A percentile compares a stretch with the other conserved stretches of the same genome.
Conservation (phyloP, 345 rosid genomes). For the Streptanthus diversifolius region DNA sequence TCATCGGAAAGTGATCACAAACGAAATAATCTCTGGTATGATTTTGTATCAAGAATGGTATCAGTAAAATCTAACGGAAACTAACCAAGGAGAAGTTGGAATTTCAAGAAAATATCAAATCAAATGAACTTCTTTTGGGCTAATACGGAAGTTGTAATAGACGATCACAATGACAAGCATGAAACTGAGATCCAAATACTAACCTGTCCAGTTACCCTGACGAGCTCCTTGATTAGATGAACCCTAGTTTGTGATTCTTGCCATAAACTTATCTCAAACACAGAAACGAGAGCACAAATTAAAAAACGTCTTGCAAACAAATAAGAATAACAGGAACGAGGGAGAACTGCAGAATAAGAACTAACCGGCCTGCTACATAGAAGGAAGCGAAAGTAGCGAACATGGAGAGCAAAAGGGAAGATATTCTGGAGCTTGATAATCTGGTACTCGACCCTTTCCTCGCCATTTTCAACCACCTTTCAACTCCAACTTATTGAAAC, state of each 20-base stretch:
- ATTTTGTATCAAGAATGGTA: too few relatives aligned
- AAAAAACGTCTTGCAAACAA: background rate
- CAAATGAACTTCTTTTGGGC: background rate
- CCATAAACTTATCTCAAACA: conserved; percentile 62
- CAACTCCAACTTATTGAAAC: too few relatives aligned
- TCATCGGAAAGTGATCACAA: too few relatives aligned
- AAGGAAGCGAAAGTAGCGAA: conserved; percentile 62
- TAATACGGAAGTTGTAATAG: background rate
- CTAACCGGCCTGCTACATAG: conserved; percentile 79
- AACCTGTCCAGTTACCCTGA: conserved; percentile 72
- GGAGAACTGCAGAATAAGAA: background rate
- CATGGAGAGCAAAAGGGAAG: conserved; percentile 65
- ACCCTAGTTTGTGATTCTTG: conserved; percentile 84
- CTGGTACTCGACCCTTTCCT: conserved; percentile 49
- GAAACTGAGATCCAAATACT: conserved; percentile 13
- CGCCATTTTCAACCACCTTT: conserved; percentile 38
- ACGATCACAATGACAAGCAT: background rate
- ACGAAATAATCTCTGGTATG: too few relatives aligned
- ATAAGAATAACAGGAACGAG: background rate
- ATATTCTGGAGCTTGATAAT: conserved; percentile 43
- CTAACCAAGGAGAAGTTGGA: too few relatives aligned
- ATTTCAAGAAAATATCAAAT: background rate
- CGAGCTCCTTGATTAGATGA: conserved; percentile 68
- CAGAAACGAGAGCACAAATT: background rate
- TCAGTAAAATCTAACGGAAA: too few relatives aligned